Conservation (phyloP, 2,329 filamentous ascomycete genomes). For the Diaporthe citriasiana region DNA sequence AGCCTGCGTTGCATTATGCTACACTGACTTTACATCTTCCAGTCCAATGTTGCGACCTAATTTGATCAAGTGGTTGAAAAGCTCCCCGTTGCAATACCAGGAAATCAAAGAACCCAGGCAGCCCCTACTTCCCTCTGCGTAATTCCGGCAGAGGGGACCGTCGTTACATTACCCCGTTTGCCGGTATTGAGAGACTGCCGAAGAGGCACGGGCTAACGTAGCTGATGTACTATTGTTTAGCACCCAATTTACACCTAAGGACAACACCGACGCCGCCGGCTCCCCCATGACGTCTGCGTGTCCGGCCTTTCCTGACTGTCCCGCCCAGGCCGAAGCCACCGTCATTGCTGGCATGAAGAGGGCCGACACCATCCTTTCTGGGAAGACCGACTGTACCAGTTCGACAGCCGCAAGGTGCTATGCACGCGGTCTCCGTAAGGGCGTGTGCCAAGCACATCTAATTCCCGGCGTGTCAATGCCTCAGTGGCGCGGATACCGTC, state of each 20-base stretch:
- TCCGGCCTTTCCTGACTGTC: neutral
- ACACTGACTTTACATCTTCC: too few species aligned
- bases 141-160: too few species aligned
- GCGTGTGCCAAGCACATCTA: neutral
- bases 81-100: too few species aligned
- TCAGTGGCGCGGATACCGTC: neutral
- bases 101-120: too few species aligned
- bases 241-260: neutral
- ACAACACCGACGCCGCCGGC: neutral
- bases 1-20: too few species aligned
- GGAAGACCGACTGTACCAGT: neutral
- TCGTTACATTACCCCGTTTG: too few species aligned
- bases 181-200: neutral
- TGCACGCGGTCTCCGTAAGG: neutral
- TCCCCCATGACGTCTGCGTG: neutral
- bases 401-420: neutral
- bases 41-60: too few species aligned
- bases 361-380: neutral
- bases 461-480: neutral
- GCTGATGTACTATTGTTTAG: neutral
- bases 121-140: too few species aligned
- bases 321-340: neutral
- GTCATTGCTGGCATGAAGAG: neutral
- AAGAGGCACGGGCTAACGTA: neutral
- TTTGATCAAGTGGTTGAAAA: too few species aligned